Conservation (phyloP, 2,329 filamentous ascomycete genomes). For the Ophiocordyceps australis region DNA sequence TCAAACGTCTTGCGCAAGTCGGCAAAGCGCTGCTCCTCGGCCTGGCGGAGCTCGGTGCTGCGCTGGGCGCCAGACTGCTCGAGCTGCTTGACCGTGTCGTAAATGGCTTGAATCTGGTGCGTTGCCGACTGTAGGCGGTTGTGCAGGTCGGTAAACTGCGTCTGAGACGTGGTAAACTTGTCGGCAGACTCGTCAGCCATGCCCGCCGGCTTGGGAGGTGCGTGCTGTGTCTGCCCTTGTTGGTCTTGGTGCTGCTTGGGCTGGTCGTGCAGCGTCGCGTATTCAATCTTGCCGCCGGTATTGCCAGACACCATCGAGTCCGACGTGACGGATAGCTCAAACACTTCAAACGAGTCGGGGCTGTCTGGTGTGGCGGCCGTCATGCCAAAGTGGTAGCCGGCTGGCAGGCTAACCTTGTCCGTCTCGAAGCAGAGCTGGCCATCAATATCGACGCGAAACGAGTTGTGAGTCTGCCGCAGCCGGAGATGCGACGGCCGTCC, state of each 20-base stretch:
- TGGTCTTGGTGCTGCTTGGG: constrained; percentile 15
- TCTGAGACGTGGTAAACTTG: constrained; percentile 26
- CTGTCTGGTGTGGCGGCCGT: constrained; percentile 78
- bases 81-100: constrained; percentile 33
- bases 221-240: constrained; percentile 12
- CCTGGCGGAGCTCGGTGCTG: constrained; percentile 32
- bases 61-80: constrained; percentile 33
- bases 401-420: constrained; percentile 57
- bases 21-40: constrained; percentile 34
- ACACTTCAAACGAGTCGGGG: constrained; percentile 87
- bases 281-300: constrained; percentile 3
- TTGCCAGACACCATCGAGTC: constrained; percentile 17
- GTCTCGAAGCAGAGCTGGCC: constrained; percentile 69
- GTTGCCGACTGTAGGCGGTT: constrained; percentile 60
- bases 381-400: constrained; percentile 71
- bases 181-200: constrained; percentile 29
- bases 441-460: constrained; percentile 68
- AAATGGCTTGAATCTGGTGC: constrained; percentile 48
- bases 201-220: too few species aligned
- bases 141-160: constrained; percentile 71
- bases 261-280: constrained; percentile 4
- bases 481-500: constrained; percentile 69
- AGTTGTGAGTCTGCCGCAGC: constrained; percentile 42
- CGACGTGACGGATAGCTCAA: constrained; percentile 63
- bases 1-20: constrained; percentile 30